phyloP scores from a whole-genome alignment of 805 yeast genomes.

The Pachysolen tannophilus region DNA sequence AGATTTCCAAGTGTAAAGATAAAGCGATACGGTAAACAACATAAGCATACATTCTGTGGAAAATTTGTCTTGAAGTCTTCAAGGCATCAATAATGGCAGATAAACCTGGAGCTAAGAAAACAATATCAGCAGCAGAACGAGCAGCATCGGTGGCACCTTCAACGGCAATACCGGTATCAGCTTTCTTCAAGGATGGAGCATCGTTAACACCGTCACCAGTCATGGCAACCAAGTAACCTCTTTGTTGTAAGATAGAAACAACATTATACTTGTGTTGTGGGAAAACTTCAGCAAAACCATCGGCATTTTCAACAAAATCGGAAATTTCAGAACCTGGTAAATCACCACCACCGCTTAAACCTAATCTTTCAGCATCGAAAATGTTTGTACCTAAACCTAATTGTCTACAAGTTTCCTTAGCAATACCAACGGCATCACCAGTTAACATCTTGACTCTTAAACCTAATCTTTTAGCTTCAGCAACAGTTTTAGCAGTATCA shows the following conservation, averaged over 20 bases:
- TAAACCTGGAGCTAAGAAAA: constrained; percentile 91
- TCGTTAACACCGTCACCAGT: constrained; percentile 99
- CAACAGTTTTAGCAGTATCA: constrained; percentile 91
- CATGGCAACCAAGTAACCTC: constrained; percentile 98
- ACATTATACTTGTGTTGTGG: constrained; percentile 96
- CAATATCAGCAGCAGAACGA: constrained; percentile 94
- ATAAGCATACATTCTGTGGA: constrained; percentile 98
- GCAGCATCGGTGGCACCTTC: constrained; percentile 98
- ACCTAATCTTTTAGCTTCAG: constrained; percentile 87
- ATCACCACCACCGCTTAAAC: constrained; percentile 88
- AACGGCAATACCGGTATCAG: constrained; percentile 95
- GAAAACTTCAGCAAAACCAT: constrained; percentile 98
- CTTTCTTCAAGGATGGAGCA: constrained; percentile 96
- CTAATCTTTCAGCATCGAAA: constrained; percentile 94
- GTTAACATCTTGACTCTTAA: constrained; percentile 95
- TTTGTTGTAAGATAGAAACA: constrained; percentile 88
- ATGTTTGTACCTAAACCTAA: constrained; percentile 94
- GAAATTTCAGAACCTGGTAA: constrained; percentile 97
- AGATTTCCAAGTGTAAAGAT: constrained; percentile 88
- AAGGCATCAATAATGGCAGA: constrained; percentile 91
- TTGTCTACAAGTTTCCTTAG: constrained; percentile 97
- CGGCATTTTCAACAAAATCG: constrained; percentile 95
- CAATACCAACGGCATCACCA: constrained; percentile 99
- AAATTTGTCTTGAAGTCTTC: constrained; percentile 93
- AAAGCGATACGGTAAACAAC: constrained; percentile 97